Evolutionary conservation across 2,329 filamentous ascomycete genomes (phyloP), one percentile per base, ranked within the genome.

Genomic region (Chrysosphaeria jannelii): DNA sequence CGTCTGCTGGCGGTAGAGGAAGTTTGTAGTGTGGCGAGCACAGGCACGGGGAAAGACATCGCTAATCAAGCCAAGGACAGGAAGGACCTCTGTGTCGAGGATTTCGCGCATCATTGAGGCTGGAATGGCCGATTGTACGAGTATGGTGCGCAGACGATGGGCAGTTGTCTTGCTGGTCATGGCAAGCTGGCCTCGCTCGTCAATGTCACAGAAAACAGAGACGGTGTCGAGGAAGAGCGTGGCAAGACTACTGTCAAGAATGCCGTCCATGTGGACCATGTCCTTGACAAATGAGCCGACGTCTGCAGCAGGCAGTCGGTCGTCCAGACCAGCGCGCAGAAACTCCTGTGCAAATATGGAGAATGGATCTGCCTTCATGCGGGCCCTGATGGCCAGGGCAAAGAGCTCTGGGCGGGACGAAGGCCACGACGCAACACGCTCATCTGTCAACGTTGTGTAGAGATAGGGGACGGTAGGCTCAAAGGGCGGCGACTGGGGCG

Each of bases 1-100:
- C 42, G 90, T 93, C 9, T 81, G 76, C 44, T 93, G 85, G 29
- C 79, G 69, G 42, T 97, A 97, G 1, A 97, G 57, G 4, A 85
- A 53, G 35, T 91, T 89, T 6, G 85, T 97, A 23, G 79, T 72
- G 37, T 88, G 78, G 26, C 81, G 67, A 32, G 90, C 78, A 10
- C 70, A 69, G 39, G 85, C 63, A 33, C 68, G 68, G 27, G 59
- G 53, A 41, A 93, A 97, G 5, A 68, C 81, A n/a, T 69, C 63
- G 23, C 78, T 62, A 23, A 90, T 74, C 20, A 97, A 51, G 7
- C 71, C 70, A 9, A 91, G 48, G 14, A 68, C 57, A 35, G 71
- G 61, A 8, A 93, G 50, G 6, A 88, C 46, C 10, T 64, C 53
- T 5, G 64, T 62, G 33, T 97, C 85, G n/a, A 97, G 57, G 31